A percentile compares a stretch with the other conserved stretches of the same genome.
Conservation (phyloP, 768 basidiomycete genomes). For the Boletus sp. region DNA sequence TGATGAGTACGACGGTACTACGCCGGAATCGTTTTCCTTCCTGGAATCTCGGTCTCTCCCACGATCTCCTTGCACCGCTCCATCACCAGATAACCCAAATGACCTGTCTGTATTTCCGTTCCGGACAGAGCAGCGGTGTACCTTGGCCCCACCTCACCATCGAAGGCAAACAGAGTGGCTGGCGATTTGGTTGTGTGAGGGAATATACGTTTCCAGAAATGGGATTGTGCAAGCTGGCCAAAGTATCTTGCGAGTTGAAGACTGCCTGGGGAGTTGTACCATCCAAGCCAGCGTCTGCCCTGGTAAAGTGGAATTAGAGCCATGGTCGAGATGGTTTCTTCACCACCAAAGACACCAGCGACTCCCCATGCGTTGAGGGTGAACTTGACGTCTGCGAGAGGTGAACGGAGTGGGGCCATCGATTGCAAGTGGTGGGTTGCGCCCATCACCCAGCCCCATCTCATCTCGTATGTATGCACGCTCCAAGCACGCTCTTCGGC, state of each 20-base stretch:
- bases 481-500: too few species aligned
- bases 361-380: slow-evolving; percentile 29
- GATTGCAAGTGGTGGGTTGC: background rate
- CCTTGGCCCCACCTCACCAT: slow-evolving; percentile 26
- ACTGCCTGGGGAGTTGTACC: slow-evolving; percentile 37
- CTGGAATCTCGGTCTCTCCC: background rate
- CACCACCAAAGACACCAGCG: slow-evolving; percentile 36
- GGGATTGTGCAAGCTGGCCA: slow-evolving; percentile 24
- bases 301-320: slow-evolving; percentile 29
- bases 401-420: slow-evolving; percentile 16
- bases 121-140: slow-evolving; percentile 29
- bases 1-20: slow-evolving; percentile 22
- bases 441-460: too few species aligned
- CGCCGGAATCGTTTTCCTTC: slow-evolving; percentile 13
- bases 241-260: slow-evolving; percentile 29
- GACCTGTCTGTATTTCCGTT: slow-evolving; percentile 27
- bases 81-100: slow-evolving; percentile 27
- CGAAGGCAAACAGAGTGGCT: slow-evolving; percentile 23
- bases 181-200: slow-evolving; percentile 23
- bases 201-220: slow-evolving; percentile 26
- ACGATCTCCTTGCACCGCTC: slow-evolving; percentile 16
- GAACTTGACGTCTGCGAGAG: slow-evolving; percentile 12
- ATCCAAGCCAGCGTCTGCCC: slow-evolving; percentile 32
- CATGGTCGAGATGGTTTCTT: slow-evolving; percentile 33
- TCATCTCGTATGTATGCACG: too few species aligned